These are phyloP conservation scores for Xylaria palmicola DNA, from an alignment of 495 filamentous ascomycete genomes.

Conservation along the genomic window DNA sequence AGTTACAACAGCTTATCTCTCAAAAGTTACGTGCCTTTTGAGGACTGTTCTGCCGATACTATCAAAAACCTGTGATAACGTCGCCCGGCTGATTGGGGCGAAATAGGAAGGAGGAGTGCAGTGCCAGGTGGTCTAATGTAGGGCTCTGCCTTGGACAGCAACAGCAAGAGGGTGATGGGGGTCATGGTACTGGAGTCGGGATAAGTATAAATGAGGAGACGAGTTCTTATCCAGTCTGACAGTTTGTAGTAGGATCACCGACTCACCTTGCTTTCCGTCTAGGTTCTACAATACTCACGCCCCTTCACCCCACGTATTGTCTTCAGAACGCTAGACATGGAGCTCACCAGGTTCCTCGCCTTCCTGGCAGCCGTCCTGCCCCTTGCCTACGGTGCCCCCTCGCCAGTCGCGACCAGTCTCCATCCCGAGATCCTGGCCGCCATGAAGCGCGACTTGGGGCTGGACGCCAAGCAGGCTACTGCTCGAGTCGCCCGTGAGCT, in stretches of 20 bases:
- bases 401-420: constrained; percentile 22
- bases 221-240: constrained; percentile 22
- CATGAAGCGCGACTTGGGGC: constrained; percentile 31
- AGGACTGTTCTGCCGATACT: constrained; percentile 21
- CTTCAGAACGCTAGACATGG: constrained; percentile 25
- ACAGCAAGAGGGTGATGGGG: constrained; percentile 22
- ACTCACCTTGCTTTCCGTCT: constrained; percentile 24
- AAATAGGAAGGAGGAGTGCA: constrained; percentile 27
- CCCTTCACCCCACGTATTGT: constrained; percentile 20
- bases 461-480: constrained; percentile 25
- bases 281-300: constrained; percentile 17
- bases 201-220: constrained; percentile 27
- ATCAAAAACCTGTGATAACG: constrained; percentile 19
- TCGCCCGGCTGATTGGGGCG: constrained; percentile 22
- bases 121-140: constrained; percentile 18
- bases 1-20: constrained; percentile 26
- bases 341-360: constrained; percentile 28
- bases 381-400: constrained; percentile 28
- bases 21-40: constrained; percentile 25
- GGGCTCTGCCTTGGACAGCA: constrained; percentile 22
- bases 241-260: constrained; percentile 26
- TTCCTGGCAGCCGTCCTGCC: constrained; percentile 28
- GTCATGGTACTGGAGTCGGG: constrained; percentile 21
- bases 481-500: constrained; percentile 26
- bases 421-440: constrained; percentile 29